Base-by-base conservation (phyloP, 192 early-diverging fungal species). In the Coemansia sp. region DNA sequence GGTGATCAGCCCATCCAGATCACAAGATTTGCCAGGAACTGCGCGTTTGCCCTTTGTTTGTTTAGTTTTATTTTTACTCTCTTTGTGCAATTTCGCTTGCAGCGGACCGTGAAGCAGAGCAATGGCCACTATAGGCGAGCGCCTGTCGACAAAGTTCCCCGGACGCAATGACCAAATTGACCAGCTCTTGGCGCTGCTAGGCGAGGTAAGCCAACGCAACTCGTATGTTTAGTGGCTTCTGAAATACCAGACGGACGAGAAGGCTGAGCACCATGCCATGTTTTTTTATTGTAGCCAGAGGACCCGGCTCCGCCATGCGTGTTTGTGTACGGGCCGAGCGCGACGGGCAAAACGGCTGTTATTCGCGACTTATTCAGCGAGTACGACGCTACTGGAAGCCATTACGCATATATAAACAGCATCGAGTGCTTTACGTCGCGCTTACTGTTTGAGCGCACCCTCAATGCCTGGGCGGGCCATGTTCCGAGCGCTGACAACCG, bases 361-460 rank as follows among this genome's bases (percentile, higher is more conserved):
- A 27, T 80, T 1, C 65, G 62, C 3, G 48, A 58, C 19, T 56
- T 87, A 10, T 70, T 82, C 40, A 38, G 29, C 10, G 27, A 67
- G 26, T 80, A 80, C 62, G 64, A 75, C 29, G 9, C 56, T 6
- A 0, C 60, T 58, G 2, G 57, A 36, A 8, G 27, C 37, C 34
- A 53, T 34, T 48, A 71, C 27, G 75, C 62, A 83, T 87, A 82
- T 60, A 61, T 93, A 6, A 88, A 89, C 72, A 90, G 90, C 62
- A 71, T 91, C 7, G 91, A 93, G 67, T 87, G 89, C 52, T 84
- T 86, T 56, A 86, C 90, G 1, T 83, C 87, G 18, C 83, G 91
- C 2, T 73, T 92, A 52, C 62, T 95, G 22, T 92, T 93, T 73
- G 92, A 95, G 44, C 85, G 84, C 21, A 83, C 83, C 14, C 77